Evolutionary conservation across 2,329 filamentous ascomycete genomes (phyloP).

Genomic region (Beauveria caledonica): DNA sequence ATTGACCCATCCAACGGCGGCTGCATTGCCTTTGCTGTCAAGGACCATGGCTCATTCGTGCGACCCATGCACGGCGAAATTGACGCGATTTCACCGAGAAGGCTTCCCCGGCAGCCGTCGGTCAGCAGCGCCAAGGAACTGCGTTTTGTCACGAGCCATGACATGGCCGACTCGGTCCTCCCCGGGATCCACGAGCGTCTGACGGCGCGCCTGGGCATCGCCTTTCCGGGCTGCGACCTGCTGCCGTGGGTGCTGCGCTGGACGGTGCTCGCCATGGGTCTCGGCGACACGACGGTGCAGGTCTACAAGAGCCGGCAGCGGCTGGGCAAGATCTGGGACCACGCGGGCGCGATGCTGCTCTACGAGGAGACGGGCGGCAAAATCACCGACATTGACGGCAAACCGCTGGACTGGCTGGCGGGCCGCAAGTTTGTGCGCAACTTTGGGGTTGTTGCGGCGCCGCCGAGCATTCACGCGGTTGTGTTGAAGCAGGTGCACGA

Average conservation of each 20-base stretch:
- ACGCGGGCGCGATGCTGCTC: conserved; percentile 50
- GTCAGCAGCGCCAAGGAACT: conserved; percentile 20
- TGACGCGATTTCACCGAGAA: conserved; percentile 19
- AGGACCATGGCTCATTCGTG: conserved; percentile 39
- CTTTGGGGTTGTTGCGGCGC: conserved; percentile 49
- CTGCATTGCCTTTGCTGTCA: conserved; percentile 42
- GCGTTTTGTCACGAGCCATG: conserved; percentile 39
- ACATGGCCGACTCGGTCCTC: conserved; percentile 39
- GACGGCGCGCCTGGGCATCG: conserved; percentile 32
- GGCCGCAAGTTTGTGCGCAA: conserved; percentile 43
- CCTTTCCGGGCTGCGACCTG: conserved; percentile 42
- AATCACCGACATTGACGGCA: conserved; percentile 46
- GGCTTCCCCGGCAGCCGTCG: conserved; percentile 24
- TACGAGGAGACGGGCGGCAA: conserved; percentile 49
- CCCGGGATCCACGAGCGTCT: conserved; percentile 38
- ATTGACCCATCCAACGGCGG: conserved; percentile 36
- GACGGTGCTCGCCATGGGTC: conserved; percentile 42
- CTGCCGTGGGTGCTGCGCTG: conserved; percentile 51
- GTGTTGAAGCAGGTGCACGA: conserved; percentile 62
- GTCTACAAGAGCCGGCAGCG: conserved; percentile 42
- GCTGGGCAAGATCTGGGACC: conserved; percentile 50
- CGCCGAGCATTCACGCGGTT: conserved; percentile 31
- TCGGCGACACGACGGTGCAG: conserved; percentile 48
- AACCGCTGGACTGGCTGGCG: conserved; percentile 38
- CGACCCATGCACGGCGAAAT: conserved; percentile 28